phyloP scores from a whole-genome alignment of 108 stramenopile species.

The Skeletonema marinoi region DNA sequence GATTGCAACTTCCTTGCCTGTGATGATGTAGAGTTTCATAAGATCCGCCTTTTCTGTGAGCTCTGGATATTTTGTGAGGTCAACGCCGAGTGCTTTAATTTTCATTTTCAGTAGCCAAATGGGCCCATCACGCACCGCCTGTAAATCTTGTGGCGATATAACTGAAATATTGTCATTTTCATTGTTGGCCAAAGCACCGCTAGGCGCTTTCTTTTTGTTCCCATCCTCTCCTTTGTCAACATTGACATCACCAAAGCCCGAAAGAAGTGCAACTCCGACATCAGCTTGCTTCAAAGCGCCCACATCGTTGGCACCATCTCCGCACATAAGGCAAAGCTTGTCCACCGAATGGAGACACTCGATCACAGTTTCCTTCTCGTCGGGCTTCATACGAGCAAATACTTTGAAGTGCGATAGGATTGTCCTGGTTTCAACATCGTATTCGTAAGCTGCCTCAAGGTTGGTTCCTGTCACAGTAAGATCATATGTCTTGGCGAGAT shows the following conservation, averaged over 20 bases:
- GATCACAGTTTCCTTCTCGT: conserved; percentile 95
- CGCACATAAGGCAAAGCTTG: conserved; percentile 93
- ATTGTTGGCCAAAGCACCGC: conserved; percentile 7
- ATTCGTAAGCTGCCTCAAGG: conserved; percentile 77
- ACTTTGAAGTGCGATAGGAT: conserved; percentile 87
- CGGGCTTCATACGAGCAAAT: conserved; percentile 96
- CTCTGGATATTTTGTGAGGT: conserved; percentile 85
- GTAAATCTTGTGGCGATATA: conserved; percentile 63
- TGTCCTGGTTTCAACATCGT: conserved; percentile 65
- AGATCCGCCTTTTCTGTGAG: conserved; percentile 84
- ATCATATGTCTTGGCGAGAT: conserved; percentile 72
- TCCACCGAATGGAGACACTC: conserved; percentile 86
- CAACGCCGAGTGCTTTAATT: conserved; percentile 66
- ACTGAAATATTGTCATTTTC: conserved; percentile 44
- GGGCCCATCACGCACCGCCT: conserved; percentile 59
- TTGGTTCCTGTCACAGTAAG: conserved; percentile 86
- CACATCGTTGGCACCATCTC: conserved; percentile 97
- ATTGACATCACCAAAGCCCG: conserved; percentile 95
- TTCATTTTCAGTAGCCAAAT: conserved; percentile 65
- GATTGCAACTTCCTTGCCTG: conserved; percentile 67
- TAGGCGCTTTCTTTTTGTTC: conserved; percentile 49
- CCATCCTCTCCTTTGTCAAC: conserved; percentile 78
- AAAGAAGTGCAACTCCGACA: conserved; percentile 92
- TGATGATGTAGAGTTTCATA: conserved; percentile 81
- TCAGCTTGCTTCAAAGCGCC: conserved; percentile 92